A percentile compares a stretch with the other conserved stretches of the same genome.
Conservation (phyloP, 78 protist species). For the Dictyostelium brefeldianum region DNA sequence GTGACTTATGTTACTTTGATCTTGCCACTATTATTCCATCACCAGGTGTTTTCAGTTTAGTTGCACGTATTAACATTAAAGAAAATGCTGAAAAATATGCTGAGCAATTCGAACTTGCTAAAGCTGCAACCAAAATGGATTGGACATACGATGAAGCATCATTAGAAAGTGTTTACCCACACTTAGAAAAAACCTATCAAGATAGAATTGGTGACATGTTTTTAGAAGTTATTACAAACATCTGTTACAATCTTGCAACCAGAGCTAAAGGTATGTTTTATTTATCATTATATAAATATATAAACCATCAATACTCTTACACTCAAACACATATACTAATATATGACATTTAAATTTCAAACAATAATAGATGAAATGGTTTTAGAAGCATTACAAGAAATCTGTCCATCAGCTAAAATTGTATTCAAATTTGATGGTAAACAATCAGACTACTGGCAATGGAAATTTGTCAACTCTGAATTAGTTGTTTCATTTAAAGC, state of each 20-base stretch:
- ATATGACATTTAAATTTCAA: too few relatives aligned
- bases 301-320: too few relatives aligned
- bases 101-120: constrained; percentile 34
- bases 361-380: constrained; percentile 80
- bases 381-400: constrained; percentile 63
- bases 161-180: constrained; percentile 35
- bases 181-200: constrained; percentile 1
- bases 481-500: constrained; percentile 29
- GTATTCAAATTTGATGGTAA: constrained; percentile 12
- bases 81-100: constrained; percentile 17
- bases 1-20: constrained; percentile 36
- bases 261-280: too few relatives aligned
- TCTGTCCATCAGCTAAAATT: neutral
- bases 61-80: constrained; percentile 34
- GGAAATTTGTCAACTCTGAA: constrained; percentile 1
- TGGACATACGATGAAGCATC: constrained; percentile 59
- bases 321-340: too few relatives aligned
- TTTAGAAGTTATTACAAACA: constrained; percentile 6
- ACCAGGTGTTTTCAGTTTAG: constrained; percentile 60
- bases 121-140: constrained; percentile 41
- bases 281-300: too few relatives aligned
- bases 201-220: constrained; percentile 54
- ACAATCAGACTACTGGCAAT: constrained; percentile 34
- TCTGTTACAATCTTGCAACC: constrained; percentile 11
- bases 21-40: constrained; percentile 54